Evolutionary conservation across 2,329 filamentous ascomycete genomes (phyloP).

Genomic region (Fusarium gaditjirri): DNA sequence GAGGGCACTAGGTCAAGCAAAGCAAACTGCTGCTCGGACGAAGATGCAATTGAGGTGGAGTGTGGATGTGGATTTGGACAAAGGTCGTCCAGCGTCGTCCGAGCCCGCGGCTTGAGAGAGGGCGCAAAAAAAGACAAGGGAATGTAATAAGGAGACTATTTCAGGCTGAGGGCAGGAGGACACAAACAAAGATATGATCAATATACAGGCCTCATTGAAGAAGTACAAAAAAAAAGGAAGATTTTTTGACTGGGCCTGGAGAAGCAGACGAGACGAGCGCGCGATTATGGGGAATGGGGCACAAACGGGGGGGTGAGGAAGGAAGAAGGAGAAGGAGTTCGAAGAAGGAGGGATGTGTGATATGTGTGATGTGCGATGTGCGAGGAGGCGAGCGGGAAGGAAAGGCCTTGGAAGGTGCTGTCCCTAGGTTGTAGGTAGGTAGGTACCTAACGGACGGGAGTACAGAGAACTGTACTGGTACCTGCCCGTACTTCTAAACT

Average conservation of each 20-base stretch:
- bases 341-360: conserved; percentile 34
- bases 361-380: conserved; percentile 23
- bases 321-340: conserved; percentile 39
- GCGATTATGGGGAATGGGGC: conserved; percentile 40
- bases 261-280: conserved; percentile 42
- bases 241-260: conserved; percentile 44
- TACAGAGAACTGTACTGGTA: neutral
- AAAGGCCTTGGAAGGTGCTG: conserved; percentile 24
- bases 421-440: neutral
- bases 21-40: conserved; percentile 39
- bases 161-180: conserved; percentile 23
- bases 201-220: conserved; percentile 52
- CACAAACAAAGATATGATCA: conserved; percentile 50
- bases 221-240: conserved; percentile 39
- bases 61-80: conserved; percentile 33
- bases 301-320: conserved; percentile 39
- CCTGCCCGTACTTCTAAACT: neutral
- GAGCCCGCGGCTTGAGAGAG: conserved; percentile 42
- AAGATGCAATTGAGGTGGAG: conserved; percentile 38
- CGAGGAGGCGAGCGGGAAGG: conserved; percentile 32
- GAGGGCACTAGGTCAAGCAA: conserved; percentile 29
- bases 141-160: conserved; percentile 35
- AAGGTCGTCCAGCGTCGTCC: conserved; percentile 45
- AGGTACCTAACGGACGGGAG: neutral
- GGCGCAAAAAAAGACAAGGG: conserved; percentile 40